Conservation (phyloP, 1,284 basidiomycete genomes). For the Macrocystidia cucumis region DNA sequence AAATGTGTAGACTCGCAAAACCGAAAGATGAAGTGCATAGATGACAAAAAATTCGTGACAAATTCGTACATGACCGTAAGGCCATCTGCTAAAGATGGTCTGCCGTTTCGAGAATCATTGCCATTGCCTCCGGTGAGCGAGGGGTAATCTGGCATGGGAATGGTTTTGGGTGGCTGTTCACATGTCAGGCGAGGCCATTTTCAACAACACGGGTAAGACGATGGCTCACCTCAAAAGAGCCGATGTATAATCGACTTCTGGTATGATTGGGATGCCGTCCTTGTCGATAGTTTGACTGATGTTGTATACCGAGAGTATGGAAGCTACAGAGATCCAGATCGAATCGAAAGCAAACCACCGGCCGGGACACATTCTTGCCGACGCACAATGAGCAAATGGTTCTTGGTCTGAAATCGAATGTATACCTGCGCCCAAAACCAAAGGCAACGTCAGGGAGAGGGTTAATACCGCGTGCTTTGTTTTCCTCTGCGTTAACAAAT, state of each 20-base stretch:
- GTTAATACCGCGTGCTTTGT: conserved; percentile 16
- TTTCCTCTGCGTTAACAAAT: conserved; percentile 17
- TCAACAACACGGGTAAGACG: conserved; percentile 7
- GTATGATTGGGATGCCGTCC: too few species aligned
- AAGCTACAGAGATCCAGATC: conserved; percentile 12
- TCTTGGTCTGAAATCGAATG: not conserved
- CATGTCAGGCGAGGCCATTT: conserved; percentile 3
- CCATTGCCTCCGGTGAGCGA: conserved; percentile 23
- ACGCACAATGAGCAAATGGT: not conserved
- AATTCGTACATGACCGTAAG: not conserved
- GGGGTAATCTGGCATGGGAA: conserved; percentile 34
- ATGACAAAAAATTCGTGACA: not conserved
- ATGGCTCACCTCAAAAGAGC: conserved; percentile 36
- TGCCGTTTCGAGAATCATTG: conserved; percentile 20
- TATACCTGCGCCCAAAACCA: conserved; percentile 8
- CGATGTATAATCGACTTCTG: conserved; percentile 31
- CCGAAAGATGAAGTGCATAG: too few species aligned
- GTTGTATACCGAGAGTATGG: conserved; percentile 16
- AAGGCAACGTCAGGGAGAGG: conserved; percentile 21
- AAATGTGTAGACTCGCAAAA: too few species aligned
- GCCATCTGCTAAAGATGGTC: conserved; percentile 3
- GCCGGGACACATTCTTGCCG: conserved; percentile 13
- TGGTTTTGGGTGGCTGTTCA: conserved; percentile 26
- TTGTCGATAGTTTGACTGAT: conserved; percentile 32
- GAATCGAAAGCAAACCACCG: conserved; percentile 11